phyloP scores from a whole-genome alignment of 306 rosid genomes.

The Pachyrhizus erosus region DNA sequence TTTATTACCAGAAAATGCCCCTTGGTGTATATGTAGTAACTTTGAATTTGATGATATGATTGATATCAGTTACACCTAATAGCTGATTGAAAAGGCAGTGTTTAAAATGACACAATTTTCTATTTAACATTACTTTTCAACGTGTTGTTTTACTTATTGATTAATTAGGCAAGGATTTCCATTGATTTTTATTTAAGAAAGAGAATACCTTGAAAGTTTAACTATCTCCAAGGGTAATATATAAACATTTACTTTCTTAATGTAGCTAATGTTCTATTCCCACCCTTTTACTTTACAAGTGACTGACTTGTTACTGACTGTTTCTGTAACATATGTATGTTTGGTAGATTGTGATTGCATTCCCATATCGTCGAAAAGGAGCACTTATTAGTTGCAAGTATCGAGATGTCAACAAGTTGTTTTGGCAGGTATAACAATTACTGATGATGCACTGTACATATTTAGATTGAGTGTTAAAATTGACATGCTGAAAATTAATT shows the following conservation, averaged over 20 bases:
- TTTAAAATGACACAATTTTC: not conserved
- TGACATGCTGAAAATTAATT: conserved; percentile 15
- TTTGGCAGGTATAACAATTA: conserved; percentile 83
- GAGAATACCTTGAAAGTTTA: conserved; percentile 15
- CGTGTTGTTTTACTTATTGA: not conserved
- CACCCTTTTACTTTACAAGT: conserved; percentile 5
- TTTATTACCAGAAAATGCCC: conserved; percentile 20
- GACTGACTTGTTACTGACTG: conserved; percentile 36
- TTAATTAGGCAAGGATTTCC: conserved; percentile 14
- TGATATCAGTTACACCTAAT: conserved; percentile 7
- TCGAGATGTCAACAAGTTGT: conserved; percentile 76
- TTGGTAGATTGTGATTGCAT: conserved; percentile 78
- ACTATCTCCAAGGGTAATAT: not conserved
- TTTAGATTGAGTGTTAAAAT: conserved; percentile 19
- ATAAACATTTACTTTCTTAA: conserved; percentile 17
- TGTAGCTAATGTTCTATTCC: conserved; percentile 17
- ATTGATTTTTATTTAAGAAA: not conserved
- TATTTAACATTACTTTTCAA: conserved; percentile 19
- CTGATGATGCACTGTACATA: conserved; percentile 16
- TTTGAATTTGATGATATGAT: conserved; percentile 31
- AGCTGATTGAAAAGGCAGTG: not conserved
- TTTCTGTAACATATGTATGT: conserved; percentile 39
- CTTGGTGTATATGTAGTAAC: not conserved
- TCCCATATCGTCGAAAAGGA: conserved; percentile 71
- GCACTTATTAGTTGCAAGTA: conserved; percentile 86